A percentile compares a stretch with the other conserved stretches of the same genome.
Evolutionary conservation across 2,329 filamentous ascomycete species (phyloP).

Genomic region (Nemania sp.): DNA sequence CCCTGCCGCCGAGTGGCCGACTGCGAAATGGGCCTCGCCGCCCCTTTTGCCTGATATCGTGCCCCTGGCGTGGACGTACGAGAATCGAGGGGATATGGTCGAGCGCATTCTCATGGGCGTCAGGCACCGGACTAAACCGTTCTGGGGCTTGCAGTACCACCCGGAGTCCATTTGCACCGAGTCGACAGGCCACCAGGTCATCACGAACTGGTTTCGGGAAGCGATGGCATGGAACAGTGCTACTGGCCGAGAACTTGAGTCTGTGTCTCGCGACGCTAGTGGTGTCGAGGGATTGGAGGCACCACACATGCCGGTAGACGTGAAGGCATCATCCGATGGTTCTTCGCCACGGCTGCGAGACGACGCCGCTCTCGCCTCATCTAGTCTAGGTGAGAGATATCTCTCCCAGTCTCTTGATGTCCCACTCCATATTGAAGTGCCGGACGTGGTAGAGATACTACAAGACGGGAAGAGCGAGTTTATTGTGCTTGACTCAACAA

Average conservation of each 20-base stretch:
- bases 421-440: slow-evolving; percentile 52
- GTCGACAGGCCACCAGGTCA: slow-evolving; percentile 62
- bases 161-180: slow-evolving; percentile 89
- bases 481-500: slow-evolving; percentile 65
- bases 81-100: slow-evolving; percentile 44
- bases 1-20: slow-evolving; percentile 43
- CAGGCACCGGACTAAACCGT: slow-evolving; percentile 69
- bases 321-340: not conserved
- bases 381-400: slow-evolving; percentile 43
- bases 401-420: slow-evolving; percentile 49
- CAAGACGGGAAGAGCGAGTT: slow-evolving; percentile 48
- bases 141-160: slow-evolving; percentile 90
- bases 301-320: slow-evolving; percentile 11
- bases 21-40: slow-evolving; percentile 47
- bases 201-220: slow-evolving; percentile 76
- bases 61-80: slow-evolving; percentile 67
- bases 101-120: slow-evolving; percentile 76
- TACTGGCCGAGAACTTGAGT: slow-evolving; percentile 24
- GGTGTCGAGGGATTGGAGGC: too few species aligned
- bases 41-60: slow-evolving; percentile 48
- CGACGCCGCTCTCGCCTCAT: slow-evolving; percentile 38
- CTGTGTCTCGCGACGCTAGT: not conserved
- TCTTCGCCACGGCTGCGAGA: slow-evolving; percentile 31
- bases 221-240: slow-evolving; percentile 60
- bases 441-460: slow-evolving; percentile 60